Evolutionary conservation across 1,284 basidiomycete genomes (phyloP).

Genomic region (Apiotrichum gamsii): DNA sequence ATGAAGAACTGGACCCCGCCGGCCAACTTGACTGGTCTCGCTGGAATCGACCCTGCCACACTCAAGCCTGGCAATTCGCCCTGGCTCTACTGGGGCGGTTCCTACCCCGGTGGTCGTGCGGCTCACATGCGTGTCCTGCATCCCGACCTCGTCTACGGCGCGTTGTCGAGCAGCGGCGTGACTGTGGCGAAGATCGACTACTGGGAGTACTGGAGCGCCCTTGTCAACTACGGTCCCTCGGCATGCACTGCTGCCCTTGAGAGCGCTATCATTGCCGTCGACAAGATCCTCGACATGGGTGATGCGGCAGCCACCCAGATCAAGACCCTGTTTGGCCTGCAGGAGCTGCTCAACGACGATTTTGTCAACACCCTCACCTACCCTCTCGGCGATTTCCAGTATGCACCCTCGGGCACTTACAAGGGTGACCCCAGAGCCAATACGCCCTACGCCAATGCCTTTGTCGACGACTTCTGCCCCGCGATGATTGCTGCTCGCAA

Average conservation of each 20-base stretch:
- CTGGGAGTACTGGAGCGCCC: constrained; percentile 69
- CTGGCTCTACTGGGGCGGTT: constrained; percentile 87
- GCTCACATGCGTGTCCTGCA: constrained; percentile 73
- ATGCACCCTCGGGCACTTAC: too few relatives aligned
- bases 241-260: constrained; percentile 65
- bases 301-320: constrained; percentile 51
- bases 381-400: too few relatives aligned
- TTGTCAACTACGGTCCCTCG: constrained; percentile 65
- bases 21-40: constrained; percentile 50
- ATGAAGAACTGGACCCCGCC: constrained; percentile 70
- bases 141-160: constrained; percentile 82
- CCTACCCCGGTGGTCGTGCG: constrained; percentile 81
- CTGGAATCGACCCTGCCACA: constrained; percentile 59
- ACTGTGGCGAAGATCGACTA: constrained; percentile 52
- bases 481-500: background rate
- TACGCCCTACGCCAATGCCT: too few relatives aligned
- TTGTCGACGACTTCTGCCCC: background rate
- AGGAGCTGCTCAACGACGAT: constrained; percentile 62
- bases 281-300: constrained; percentile 54
- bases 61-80: constrained; percentile 52
- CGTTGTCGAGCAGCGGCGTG: constrained; percentile 76
- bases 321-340: constrained; percentile 68
- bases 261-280: constrained; percentile 59
- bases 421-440: too few relatives aligned
- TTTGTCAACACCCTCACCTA: too few relatives aligned